These are phyloP conservation scores for Kwoniella sp. DNA, from an alignment of 768 basidiomycete genomes.

Conservation along the genomic window DNA sequence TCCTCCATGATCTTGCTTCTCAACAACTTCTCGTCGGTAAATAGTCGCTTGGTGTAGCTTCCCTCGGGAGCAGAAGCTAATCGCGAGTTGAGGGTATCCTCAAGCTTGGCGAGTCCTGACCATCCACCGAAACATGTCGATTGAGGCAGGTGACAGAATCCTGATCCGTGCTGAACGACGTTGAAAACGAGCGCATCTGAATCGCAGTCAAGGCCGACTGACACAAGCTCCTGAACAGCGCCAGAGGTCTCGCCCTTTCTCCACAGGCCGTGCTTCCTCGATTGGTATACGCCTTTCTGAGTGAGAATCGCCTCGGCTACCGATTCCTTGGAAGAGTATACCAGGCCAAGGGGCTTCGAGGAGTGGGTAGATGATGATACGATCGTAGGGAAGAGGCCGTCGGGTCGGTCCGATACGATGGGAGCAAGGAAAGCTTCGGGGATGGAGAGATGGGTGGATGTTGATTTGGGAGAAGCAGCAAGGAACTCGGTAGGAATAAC, in stretches of 20 bases:
- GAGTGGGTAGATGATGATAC: slow-evolving; percentile 66
- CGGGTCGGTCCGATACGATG: slow-evolving; percentile 79
- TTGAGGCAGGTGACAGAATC: slow-evolving; percentile 90
- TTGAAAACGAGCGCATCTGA: slow-evolving; percentile 86
- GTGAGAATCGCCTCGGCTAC: slow-evolving; percentile 82
- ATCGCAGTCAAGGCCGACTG: slow-evolving; percentile 88
- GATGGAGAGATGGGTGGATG: slow-evolving; percentile 67
- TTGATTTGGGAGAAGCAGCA: slow-evolving; percentile 66
- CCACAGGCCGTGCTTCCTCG: slow-evolving; percentile 94
- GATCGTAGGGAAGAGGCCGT: slow-evolving; percentile 90
- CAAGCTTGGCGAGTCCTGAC: slow-evolving; percentile 77
- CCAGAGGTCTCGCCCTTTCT: slow-evolving; percentile 95
- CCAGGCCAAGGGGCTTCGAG: slow-evolving; percentile 70
- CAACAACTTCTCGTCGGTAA: slow-evolving; percentile 77
- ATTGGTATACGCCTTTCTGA: slow-evolving; percentile 93
- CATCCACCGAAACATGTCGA: slow-evolving; percentile 85
- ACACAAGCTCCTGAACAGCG: slow-evolving; percentile 81
- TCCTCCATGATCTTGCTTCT: slow-evolving; percentile 97
- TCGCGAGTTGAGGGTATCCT: slow-evolving; percentile 74
- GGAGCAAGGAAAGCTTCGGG: slow-evolving; percentile 84
- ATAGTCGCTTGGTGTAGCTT: slow-evolving; percentile 86
- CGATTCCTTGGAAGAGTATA: slow-evolving; percentile 89
- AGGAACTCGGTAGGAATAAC: slow-evolving; percentile 70
- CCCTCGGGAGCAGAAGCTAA: slow-evolving; percentile 78
- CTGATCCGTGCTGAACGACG: slow-evolving; percentile 80